Percentiles rank a stretch among this genome's conserved stretches.
Conservation (phyloP, 225 moss, liverwort and hornwort species). For the Bryum argenteum region DNA sequence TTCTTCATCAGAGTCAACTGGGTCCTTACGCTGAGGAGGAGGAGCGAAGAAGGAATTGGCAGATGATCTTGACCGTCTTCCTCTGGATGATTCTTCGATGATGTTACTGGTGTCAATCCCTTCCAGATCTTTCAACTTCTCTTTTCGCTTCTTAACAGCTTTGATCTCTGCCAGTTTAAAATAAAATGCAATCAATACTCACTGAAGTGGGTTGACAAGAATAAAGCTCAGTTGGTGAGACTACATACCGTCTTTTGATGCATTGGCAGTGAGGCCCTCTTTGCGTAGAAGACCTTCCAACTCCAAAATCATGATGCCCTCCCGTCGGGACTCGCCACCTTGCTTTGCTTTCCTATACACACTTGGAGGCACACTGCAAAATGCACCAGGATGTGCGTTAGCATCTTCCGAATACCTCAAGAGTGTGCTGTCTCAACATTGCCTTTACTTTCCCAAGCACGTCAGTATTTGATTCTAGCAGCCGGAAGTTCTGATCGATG, state of each 20-base stretch:
- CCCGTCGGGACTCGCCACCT: constrained; percentile 64
- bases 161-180: constrained; percentile 65
- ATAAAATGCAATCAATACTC: constrained; percentile 8
- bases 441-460: neutral
- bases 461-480: constrained; percentile 6
- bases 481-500: constrained; percentile 1
- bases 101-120: constrained; percentile 96
- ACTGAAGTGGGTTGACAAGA: neutral
- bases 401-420: neutral
- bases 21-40: constrained; percentile 26
- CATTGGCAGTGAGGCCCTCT: constrained; percentile 73
- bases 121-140: constrained; percentile 86
- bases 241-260: constrained; percentile 68
- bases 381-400: constrained; percentile 20
- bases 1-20: constrained; percentile 45
- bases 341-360: constrained; percentile 87
- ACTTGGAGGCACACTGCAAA: constrained; percentile 79
- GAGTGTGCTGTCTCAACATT: neutral
- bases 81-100: constrained; percentile 74
- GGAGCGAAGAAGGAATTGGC: constrained; percentile 54
- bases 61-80: constrained; percentile 70
- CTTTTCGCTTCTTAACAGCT: constrained; percentile 61
- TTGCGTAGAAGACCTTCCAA: constrained; percentile 70
- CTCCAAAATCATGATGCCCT: constrained; percentile 65
- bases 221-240: too few relatives aligned